These are phyloP conservation scores for Pleurotus pulmonarius DNA, from an alignment of 768 basidiomycete species.

Conservation along the genomic window DNA sequence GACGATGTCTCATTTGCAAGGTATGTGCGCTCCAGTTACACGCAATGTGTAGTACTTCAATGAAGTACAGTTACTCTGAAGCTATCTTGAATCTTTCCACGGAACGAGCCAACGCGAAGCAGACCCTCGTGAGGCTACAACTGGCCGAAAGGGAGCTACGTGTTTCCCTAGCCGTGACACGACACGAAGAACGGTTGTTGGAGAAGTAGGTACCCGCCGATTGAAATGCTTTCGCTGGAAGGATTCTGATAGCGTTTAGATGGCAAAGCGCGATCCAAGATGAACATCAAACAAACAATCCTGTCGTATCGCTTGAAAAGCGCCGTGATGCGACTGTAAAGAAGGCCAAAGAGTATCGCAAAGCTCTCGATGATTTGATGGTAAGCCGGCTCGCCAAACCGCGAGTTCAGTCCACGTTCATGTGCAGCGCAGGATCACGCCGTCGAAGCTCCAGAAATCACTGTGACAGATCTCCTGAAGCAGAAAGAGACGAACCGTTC, in stretches of 20 bases:
- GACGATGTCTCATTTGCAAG: conserved; percentile 32
- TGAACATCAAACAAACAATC: conserved; percentile 22
- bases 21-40: conserved; percentile 12
- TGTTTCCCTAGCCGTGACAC: conserved; percentile 25
- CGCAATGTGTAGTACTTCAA: too few relatives aligned
- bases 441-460: conserved; percentile 26
- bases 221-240: background rate
- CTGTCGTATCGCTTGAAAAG: conserved; percentile 28
- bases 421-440: conserved; percentile 21
- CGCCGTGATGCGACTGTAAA: conserved; percentile 35
- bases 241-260: conserved; percentile 17
- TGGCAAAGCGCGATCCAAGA: conserved; percentile 29
- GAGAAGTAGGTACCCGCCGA: conserved; percentile 26
- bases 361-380: conserved; percentile 29
- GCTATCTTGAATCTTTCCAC: conserved; percentile 30
- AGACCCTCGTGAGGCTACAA: conserved; percentile 28
- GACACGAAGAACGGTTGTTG: conserved; percentile 33
- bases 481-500: conserved; percentile 34
- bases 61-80: conserved; percentile 28
- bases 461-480: conserved; percentile 33
- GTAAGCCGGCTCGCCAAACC: conserved; percentile 17
- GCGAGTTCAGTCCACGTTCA: background rate
- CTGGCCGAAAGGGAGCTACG: conserved; percentile 34
- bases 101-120: conserved; percentile 24
- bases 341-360: conserved; percentile 46